phyloP scores from a whole-genome alignment of 2,329 filamentous ascomycete species.

The Sarocladium brachiariae region DNA sequence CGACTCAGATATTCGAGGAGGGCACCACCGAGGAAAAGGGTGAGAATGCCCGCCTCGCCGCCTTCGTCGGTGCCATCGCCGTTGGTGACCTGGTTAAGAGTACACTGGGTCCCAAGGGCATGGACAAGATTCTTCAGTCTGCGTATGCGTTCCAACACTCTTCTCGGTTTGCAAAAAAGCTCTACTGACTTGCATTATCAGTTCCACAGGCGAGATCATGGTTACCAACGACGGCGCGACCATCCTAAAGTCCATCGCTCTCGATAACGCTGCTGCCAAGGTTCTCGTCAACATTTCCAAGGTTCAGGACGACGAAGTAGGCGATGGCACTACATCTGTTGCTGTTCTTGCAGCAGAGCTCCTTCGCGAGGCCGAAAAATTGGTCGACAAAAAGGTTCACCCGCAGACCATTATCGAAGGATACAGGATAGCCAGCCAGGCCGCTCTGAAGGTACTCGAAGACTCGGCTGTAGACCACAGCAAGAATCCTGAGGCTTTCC shows the following conservation, averaged over 20 bases:
- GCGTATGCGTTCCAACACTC: slow-evolving; percentile 53
- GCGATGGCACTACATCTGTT: slow-evolving; percentile 97
- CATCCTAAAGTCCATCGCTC: slow-evolving; percentile 94
- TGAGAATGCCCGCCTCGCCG: slow-evolving; percentile 97
- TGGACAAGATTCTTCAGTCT: slow-evolving; percentile 97
- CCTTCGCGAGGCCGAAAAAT: slow-evolving; percentile 90
- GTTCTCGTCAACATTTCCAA: slow-evolving; percentile 99
- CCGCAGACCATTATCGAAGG: slow-evolving; percentile 99
- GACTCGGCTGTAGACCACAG: slow-evolving; percentile 85
- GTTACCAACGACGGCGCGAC: slow-evolving; percentile 98
- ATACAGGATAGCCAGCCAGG: slow-evolving; percentile 91
- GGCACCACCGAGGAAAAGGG: slow-evolving; percentile 97
- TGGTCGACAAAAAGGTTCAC: slow-evolving; percentile 97
- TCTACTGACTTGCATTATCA: slow-evolving; percentile 25
- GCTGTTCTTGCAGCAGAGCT: slow-evolving; percentile 92
- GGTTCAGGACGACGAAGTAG: slow-evolving; percentile 97
- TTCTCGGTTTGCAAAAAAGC: background rate
- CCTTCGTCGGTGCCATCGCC: slow-evolving; percentile 96
- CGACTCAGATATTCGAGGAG: slow-evolving; percentile 96
- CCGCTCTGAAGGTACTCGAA: slow-evolving; percentile 78
- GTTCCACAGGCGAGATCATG: slow-evolving; percentile 93
- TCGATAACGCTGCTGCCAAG: slow-evolving; percentile 97
- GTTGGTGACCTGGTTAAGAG: slow-evolving; percentile 97
- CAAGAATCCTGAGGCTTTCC: slow-evolving; percentile 74
- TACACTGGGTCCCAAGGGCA: slow-evolving; percentile 93